phyloP scores from a whole-genome alignment of 306 rosid species.

The Rosa lucieae region DNA sequence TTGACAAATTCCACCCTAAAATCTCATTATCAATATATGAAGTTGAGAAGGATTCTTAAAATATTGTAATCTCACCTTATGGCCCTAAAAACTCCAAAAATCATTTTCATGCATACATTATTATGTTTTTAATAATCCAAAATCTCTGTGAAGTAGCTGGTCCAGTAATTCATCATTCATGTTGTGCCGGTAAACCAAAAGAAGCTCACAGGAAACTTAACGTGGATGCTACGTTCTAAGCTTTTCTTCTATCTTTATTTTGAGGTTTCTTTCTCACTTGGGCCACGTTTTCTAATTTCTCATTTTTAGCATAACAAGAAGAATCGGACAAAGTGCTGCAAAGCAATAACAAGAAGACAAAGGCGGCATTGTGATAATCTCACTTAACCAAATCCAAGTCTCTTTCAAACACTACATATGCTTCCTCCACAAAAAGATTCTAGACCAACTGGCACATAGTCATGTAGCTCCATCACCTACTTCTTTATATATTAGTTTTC shows the following conservation, averaged over 20 bases:
- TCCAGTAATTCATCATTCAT: not conserved
- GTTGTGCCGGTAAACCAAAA: not conserved
- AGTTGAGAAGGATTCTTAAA: not conserved
- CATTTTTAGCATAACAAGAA: not conserved
- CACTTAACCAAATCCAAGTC: slow-evolving; percentile 20
- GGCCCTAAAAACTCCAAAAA: not conserved
- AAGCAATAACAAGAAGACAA: not conserved
- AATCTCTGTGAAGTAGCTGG: not conserved
- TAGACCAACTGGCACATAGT: not conserved
- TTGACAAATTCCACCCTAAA: not conserved
- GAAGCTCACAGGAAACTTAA: slow-evolving; percentile 19
- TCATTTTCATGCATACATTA: not conserved
- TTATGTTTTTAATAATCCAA: not conserved
- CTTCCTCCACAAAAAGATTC: slow-evolving; percentile 4
- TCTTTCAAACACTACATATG: slow-evolving; percentile 25
- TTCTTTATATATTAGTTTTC: not conserved
- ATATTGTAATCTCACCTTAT: not conserved
- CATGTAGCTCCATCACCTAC: not conserved
- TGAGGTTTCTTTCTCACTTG: slow-evolving; percentile 17
- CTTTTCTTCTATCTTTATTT: not conserved
- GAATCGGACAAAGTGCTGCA: slow-evolving; percentile 16
- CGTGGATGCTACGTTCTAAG: slow-evolving; percentile 16
- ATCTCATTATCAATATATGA: not conserved
- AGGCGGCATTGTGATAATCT: slow-evolving; percentile 22
- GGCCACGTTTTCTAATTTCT: slow-evolving; percentile 24